Evolutionary conservation across 2,329 filamentous ascomycete species (phyloP).

Genomic region (Aspergillus calidoustus): DNA sequence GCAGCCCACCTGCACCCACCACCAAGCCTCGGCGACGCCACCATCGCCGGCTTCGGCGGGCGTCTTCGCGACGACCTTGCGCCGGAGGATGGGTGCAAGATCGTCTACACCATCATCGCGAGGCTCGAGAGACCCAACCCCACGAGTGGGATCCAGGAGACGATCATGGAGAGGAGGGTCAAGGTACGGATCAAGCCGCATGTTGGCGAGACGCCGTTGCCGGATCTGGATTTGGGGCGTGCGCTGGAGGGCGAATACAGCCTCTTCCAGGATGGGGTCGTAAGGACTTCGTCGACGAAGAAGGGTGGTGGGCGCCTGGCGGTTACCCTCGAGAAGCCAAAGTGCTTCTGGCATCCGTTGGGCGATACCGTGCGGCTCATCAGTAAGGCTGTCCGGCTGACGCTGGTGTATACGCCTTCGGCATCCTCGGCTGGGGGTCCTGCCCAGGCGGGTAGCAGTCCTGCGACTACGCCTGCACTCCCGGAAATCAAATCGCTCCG

Average conservation of each 20-base stretch:
- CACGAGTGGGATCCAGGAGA: not conserved
- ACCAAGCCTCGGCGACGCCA: constrained; percentile 24
- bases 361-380: constrained; percentile 16
- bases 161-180: constrained; percentile 16
- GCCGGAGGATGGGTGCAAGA: constrained; percentile 17
- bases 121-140: constrained; percentile 14
- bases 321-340: constrained; percentile 14
- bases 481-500: constrained; percentile 22
- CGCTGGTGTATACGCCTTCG: constrained; percentile 9
- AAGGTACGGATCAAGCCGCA: constrained; percentile 24
- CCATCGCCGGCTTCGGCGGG: constrained; percentile 22
- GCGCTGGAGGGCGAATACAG: not conserved
- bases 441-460: not conserved
- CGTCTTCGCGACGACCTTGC: constrained; percentile 24
- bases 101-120: constrained; percentile 18
- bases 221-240: not conserved
- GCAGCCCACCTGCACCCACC: constrained; percentile 23
- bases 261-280: not conserved
- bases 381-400: constrained; percentile 17
- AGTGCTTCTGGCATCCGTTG: constrained; percentile 18
- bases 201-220: constrained; percentile 5
- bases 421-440: not conserved
- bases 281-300: too few relatives aligned
- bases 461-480: not conserved
- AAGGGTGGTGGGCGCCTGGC: not conserved